A percentile compares a stretch with the other conserved stretches of the same genome.
Evolutionary conservation across 2,329 filamentous ascomycete genomes (phyloP).

Genomic region (Curvularia sp.): DNA sequence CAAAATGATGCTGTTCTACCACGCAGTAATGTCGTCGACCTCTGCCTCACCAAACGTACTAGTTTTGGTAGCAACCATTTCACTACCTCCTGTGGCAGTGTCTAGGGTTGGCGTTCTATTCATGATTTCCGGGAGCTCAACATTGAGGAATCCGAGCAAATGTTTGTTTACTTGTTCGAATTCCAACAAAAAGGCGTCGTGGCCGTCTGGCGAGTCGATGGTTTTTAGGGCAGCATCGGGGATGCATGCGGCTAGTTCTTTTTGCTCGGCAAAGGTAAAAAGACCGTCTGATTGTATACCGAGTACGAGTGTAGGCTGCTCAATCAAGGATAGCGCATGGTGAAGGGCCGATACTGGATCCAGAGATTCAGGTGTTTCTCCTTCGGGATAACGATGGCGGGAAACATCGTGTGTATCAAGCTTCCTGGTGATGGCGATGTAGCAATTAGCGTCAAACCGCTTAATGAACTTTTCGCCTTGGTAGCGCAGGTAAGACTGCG

Average conservation of each 20-base stretch:
- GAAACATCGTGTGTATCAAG: slow-evolving; percentile 97
- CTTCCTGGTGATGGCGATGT: slow-evolving; percentile 98
- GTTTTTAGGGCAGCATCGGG: slow-evolving; percentile 78
- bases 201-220: slow-evolving; percentile 93
- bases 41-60: slow-evolving; percentile 96
- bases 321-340: slow-evolving; percentile 79
- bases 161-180: slow-evolving; percentile 96
- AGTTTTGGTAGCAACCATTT: slow-evolving; percentile 74
- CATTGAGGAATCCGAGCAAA: slow-evolving; percentile 81
- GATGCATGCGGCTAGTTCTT: slow-evolving; percentile 85
- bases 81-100: slow-evolving; percentile 47
- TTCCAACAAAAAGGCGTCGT: slow-evolving; percentile 94
- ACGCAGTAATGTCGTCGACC: slow-evolving; percentile 94
- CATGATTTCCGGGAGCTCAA: slow-evolving; percentile 91
- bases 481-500: slow-evolving; percentile 95
- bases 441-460: slow-evolving; percentile 97
- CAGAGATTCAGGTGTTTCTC: slow-evolving; percentile 48
- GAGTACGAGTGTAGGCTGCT: slow-evolving; percentile 88
- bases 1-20: slow-evolving; percentile 61
- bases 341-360: slow-evolving; percentile 62
- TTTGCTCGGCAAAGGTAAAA: slow-evolving; percentile 96
- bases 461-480: slow-evolving; percentile 96
- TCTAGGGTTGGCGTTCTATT: slow-evolving; percentile 55
- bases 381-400: slow-evolving; percentile 66
- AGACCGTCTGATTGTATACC: slow-evolving; percentile 96